Conservation (phyloP, 768 basidiomycete species). For the Tremella yokohamensis region DNA sequence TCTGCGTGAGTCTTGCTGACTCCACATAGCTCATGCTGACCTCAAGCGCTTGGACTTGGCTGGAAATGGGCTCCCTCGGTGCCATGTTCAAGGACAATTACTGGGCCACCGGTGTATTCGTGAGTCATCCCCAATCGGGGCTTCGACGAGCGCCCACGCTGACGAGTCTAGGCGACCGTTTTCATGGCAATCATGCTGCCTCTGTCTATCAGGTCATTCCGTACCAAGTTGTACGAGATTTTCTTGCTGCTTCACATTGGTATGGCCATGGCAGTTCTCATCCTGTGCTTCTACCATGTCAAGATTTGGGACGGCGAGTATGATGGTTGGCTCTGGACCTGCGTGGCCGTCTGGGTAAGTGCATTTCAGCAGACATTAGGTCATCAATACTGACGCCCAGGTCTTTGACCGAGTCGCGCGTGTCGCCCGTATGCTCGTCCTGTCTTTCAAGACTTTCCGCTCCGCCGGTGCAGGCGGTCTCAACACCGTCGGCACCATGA, state of each 20-base stretch:
- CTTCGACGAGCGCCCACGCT: background rate
- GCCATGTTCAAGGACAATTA: constrained; percentile 15
- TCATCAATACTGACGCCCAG: background rate
- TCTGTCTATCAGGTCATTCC: constrained; percentile 24
- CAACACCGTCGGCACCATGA: constrained; percentile 14
- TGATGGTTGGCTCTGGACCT: constrained; percentile 27
- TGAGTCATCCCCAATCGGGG: constrained; percentile 9
- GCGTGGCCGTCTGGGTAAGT: constrained; percentile 32
- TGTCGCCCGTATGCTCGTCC: constrained; percentile 19
- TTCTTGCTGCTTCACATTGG: constrained; percentile 32
- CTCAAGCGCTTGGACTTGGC: constrained; percentile 25
- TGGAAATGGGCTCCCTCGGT: constrained; percentile 16
- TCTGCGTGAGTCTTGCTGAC: constrained; percentile 15
- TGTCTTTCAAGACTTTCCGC: constrained; percentile 12
- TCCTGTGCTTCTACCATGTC: constrained; percentile 30
- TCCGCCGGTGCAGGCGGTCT: constrained; percentile 13
- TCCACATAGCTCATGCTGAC: background rate
- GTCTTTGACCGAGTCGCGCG: constrained; percentile 24
- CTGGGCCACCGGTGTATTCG: constrained; percentile 26
- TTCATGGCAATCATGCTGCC: constrained; percentile 28
- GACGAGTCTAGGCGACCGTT: constrained; percentile 17
- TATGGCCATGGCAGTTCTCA: constrained; percentile 19
- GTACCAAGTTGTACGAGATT: constrained; percentile 28
- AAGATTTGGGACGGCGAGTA: constrained; percentile 26
- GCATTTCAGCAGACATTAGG: background rate